Conservation (phyloP, 305 asterid genomes). For the Rubia tinctorum region DNA sequence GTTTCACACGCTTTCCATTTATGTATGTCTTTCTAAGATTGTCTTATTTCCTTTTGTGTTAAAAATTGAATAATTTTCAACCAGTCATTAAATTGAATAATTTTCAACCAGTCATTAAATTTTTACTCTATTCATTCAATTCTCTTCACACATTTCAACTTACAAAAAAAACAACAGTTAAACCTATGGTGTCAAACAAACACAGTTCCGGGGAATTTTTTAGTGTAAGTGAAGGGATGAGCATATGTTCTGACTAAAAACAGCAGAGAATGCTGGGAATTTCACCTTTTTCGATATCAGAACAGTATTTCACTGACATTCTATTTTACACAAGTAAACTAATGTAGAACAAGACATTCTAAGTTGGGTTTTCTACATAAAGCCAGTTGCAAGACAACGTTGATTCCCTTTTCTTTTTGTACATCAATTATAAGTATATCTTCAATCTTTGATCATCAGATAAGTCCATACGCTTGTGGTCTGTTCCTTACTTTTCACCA, state of each 20-base stretch:
- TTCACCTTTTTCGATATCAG: slow-evolving; percentile 33
- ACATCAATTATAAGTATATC: background rate
- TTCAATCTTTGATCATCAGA: slow-evolving; percentile 8
- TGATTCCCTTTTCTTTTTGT: slow-evolving; percentile 70
- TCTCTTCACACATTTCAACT: too few species aligned
- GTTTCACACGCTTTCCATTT: too few species aligned
- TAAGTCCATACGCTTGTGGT: slow-evolving; percentile 55
- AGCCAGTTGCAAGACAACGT: slow-evolving; percentile 71
- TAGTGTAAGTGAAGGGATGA: slow-evolving; percentile 13
- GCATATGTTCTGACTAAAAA: slow-evolving; percentile 23
- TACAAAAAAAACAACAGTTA: too few species aligned
- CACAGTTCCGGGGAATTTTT: slow-evolving; percentile 8
- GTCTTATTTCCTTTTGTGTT: too few species aligned
- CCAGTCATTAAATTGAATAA: background rate
- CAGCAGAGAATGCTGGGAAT: slow-evolving; percentile 37
- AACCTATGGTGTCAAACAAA: too few species aligned
- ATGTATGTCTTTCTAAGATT: too few species aligned
- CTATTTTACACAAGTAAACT: slow-evolving; percentile 27
- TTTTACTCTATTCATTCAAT: too few species aligned
- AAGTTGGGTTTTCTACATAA: slow-evolving; percentile 25
- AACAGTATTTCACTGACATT: slow-evolving; percentile 46
- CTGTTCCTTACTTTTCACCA: slow-evolving; percentile 39
- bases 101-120: background rate
- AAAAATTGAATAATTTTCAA: too few species aligned
- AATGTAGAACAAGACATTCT: slow-evolving; percentile 28